Base-by-base conservation (phyloP, 1,139 yeast genomes). In the Lodderomyces parapsilosis region DNA sequence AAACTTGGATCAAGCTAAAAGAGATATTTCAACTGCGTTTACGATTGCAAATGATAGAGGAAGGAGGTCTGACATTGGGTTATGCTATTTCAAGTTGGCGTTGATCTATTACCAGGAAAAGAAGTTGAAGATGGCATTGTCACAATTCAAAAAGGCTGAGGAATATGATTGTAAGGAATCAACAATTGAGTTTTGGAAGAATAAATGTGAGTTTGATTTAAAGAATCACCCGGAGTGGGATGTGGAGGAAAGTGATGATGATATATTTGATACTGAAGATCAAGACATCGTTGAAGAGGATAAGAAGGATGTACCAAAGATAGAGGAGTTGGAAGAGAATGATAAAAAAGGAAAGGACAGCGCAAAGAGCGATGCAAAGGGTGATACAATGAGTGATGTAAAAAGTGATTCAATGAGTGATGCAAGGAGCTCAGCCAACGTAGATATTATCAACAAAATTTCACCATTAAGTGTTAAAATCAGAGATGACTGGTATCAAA, bases 401-500 rank as follows among this genome's bases (percentile, higher is more conserved):
- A n/a, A n/a, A n/a, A n/a, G n/a, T n/a, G n/a, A n/a, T n/a, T n/a
- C 7, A n/a, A 28, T 27, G n/a, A n/a, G 4, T 11, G 40, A 25
- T 5, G 45, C 28, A 11, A 31, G 35, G 23, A 20, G 14, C 10
- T 60, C 71, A 4, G 63, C 74, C 1, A 60, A 58, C 40, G 49
- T 68, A 22, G 67, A 62, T 14, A 63, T 62, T 10, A 65, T 71
- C 43, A 64, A 66, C 53, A 59, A 63, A 39, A 71, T 63, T 22
- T 76, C 77, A 0, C 78, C 78, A 3, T 51, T 70, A 39, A 66
- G 62, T 40, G 49, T 66, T 39, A 74, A 76, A 46, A 72, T 83
- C 47, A 77, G 84, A 57, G 79, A 76, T 35, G 96, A 90, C 55
- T 90, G 94, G 90, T 89, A 83, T 62, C 96, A 90, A 59, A 72